Base-by-base conservation (phyloP, 805 yeast genomes). In the Teunomyces funiuensis region DNA sequence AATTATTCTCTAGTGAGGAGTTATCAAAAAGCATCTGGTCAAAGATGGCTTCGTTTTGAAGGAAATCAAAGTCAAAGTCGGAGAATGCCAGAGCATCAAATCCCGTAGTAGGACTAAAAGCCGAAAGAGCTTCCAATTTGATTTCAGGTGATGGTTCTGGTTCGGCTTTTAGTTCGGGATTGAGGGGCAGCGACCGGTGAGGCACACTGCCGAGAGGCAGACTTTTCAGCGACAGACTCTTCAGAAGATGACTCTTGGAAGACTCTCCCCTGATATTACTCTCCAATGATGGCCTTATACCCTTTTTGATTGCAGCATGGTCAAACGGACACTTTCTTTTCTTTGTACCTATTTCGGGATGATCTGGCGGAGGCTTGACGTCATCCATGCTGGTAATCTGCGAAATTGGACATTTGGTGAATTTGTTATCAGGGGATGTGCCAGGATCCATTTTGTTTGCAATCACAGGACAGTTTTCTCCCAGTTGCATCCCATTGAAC, bases 321-420 rank as follows among this genome's bases (percentile, higher is more conserved):
- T 60, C 63, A 46, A 63, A 55, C 10, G 70, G 70, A 49, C 69
- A 65, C 42, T 54, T 60, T n/a, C 62, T 50, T 23, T 55, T 54
- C 26, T 40, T 42, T 17, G 25, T 23, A 30, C 13, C 28, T n/a
- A 33, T 25, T 9, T 36, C 33, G 22, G 47, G 42, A 18, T 34
- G 34, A 3, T 25, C 34, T 4, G 25, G 6, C 7, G 34, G 34
- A 6, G 34, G 34, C 34, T 23, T 33, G 41, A 37, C 46, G 6
- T 46, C 44, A 18, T 50, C 54, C 50, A 49, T 52, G 1, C 55
- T 48, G 17, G 59, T 52, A 5, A 53, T 51, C 40, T 53, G 60
- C 4, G 60, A 53, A 11, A 57, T 54, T 5, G 65, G 65, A 42
- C 63, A 58, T 36, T 45, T 46, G 11, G 50, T 41, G 28, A 43